These are phyloP conservation scores for Termitomyces sp. DNA, from an alignment of 768 basidiomycete species.

Conservation along the genomic window DNA sequence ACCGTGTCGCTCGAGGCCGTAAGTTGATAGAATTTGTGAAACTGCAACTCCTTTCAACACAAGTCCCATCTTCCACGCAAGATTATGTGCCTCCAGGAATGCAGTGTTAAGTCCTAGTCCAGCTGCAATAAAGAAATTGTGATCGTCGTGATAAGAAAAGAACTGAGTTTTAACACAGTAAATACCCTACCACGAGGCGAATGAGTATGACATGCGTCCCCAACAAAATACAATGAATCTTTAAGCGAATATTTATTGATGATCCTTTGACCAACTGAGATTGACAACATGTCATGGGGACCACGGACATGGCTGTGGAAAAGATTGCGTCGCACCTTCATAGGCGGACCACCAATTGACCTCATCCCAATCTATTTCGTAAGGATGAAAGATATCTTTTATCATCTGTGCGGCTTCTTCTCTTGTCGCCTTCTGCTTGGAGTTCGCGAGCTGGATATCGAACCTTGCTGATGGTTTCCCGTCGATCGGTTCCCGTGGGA, in stretches of 20 bases:
- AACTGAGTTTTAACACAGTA: background rate
- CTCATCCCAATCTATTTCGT: constrained; percentile 11
- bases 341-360: constrained; percentile 15
- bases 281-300: background rate
- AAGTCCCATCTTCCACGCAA: constrained; percentile 12
- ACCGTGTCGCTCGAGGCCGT: constrained; percentile 7
- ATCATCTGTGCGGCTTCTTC: constrained; percentile 8
- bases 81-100: constrained; percentile 12
- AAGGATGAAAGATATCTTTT: constrained; percentile 12
- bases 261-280: constrained; percentile 9
- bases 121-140: background rate
- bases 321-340: constrained; percentile 5
- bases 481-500: constrained; percentile 13
- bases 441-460: constrained; percentile 13
- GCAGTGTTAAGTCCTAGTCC: constrained; percentile 13
- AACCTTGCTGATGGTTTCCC: constrained; percentile 15
- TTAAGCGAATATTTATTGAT: constrained; percentile 9
- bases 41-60: constrained; percentile 9
- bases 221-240: constrained; percentile 10
- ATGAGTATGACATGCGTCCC: constrained; percentile 14
- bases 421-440: constrained; percentile 10
- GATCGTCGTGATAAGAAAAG: background rate
- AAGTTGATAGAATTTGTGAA: constrained; percentile 8
- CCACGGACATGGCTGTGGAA: too few species aligned
- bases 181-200: constrained; percentile 9